phyloP scores from a whole-genome alignment of 352 stramenopile genomes.

The Lagenidium giganteum region DNA sequence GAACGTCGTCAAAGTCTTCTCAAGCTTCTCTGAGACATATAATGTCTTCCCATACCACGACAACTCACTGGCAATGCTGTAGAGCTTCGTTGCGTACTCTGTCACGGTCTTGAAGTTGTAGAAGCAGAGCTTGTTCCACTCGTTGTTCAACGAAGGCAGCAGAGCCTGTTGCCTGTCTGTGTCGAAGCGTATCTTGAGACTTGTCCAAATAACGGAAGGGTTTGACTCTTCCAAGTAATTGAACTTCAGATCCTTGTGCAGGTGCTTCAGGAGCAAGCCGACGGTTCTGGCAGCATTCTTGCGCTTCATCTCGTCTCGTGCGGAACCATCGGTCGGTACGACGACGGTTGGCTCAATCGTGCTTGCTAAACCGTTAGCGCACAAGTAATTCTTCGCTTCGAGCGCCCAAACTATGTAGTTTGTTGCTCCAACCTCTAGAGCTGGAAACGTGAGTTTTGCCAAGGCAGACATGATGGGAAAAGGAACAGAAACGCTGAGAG shows the following conservation, averaged over 20 bases:
- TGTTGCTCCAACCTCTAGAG: conserved; percentile 1
- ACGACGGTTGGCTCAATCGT: conserved; percentile 3
- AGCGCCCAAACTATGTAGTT: conserved; percentile 18
- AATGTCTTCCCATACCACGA: conserved; percentile 5
- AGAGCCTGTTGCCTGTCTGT: conserved; percentile 7
- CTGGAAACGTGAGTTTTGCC: conserved; percentile 12
- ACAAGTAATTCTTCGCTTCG: conserved; percentile 10
- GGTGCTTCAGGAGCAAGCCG: conserved; percentile 3
- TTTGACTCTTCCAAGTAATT: conserved; percentile 12
- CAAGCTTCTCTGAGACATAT: conserved; percentile 4
- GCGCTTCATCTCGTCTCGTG: not conserved
- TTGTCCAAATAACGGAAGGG: conserved; percentile 5
- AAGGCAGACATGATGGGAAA: conserved; percentile 2
- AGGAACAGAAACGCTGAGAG: not conserved
- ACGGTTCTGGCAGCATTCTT: conserved; percentile 5
- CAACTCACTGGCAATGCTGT: conserved; percentile 8
- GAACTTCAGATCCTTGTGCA: conserved; percentile 9
- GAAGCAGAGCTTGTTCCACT: conserved; percentile 14
- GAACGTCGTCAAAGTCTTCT: conserved; percentile 9
- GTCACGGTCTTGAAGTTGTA: conserved; percentile 19
- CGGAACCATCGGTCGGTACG: not conserved
- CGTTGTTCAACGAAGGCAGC: conserved; percentile 4
- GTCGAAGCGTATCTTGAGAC: conserved; percentile 5
- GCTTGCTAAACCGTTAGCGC: conserved; percentile 2
- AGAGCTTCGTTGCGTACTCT: conserved; percentile 12